Evolutionary conservation across 192 early-diverging fungal species (phyloP), one percentile per base, ranked within the genome.

Genomic region (Dissophora globulifera): DNA sequence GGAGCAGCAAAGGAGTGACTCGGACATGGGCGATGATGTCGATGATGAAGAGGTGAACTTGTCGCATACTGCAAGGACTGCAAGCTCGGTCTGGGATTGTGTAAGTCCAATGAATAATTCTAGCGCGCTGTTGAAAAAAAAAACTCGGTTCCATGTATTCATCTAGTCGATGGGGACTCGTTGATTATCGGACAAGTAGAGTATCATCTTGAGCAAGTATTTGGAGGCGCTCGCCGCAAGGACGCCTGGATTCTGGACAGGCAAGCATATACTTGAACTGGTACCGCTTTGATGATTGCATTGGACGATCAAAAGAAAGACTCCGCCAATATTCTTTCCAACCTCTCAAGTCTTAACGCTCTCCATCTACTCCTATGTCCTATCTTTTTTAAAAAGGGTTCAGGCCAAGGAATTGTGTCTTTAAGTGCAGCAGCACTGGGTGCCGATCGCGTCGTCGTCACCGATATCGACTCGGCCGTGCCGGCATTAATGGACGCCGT

Each of bases 391-490:
- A 38, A 17, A 53, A 27, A 79, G 78, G 78, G 78, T 4, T 62
- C 78, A 40, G 78, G 78, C 20, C 78, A 79, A 53, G 78, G 78
- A 45, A 62, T 79, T 25, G 69, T 43, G 2, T 70, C 69, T 4
- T 38, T 79, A 19, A 74, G 63, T 46, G 78, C 69, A 3, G 78
- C 78, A 12, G 69, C 63, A 2, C 35, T 79, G 22, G 78, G 78
- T 3, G 69, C 69, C 3, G 57, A 66, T 23, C 49, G 29, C 5
- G 78, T 79, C 30, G 51, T 74, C 17, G 50, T 79, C 20, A 79
- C 78, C 11, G 78, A 79, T 35, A 58, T 79, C 1, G 68, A 57
- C 16, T 65, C 70, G 1, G 78, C 78, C 7, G 32, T 79, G 6
- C 55, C 69, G 12, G 55, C 32, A 0, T 57, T 79, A 4, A 22